A percentile compares a stretch with the other conserved stretches of the same genome.
Conservation (phyloP, 1,284 basidiomycete species). For the Heterobasidion parviporum region DNA sequence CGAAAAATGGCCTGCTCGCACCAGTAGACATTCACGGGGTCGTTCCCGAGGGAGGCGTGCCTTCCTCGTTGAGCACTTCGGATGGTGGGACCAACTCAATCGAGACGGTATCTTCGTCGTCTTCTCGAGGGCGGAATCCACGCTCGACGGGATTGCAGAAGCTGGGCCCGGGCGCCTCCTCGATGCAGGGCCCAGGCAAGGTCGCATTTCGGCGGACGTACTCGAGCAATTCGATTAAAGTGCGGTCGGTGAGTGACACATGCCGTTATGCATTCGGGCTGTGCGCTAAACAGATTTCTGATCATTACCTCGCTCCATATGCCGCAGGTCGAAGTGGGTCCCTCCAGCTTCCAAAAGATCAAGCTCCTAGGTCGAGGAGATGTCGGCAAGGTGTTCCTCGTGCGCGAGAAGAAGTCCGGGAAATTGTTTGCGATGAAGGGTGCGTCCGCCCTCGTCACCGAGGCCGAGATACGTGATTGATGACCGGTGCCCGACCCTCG, state of each 20-base stretch:
- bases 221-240: constrained; percentile 96
- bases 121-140: constrained; percentile 42
- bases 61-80: constrained; percentile 36
- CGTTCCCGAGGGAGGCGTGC: constrained; percentile 10
- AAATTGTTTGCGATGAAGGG: constrained; percentile 97
- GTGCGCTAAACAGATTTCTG: constrained; percentile 3
- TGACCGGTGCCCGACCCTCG: not conserved
- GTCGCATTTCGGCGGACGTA: constrained; percentile 88
- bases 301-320: constrained; percentile 7
- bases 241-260: constrained; percentile 58
- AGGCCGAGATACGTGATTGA: not conserved
- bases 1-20: constrained; percentile 73
- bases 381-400: constrained; percentile 93
- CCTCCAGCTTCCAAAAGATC: constrained; percentile 88
- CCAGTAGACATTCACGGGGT: constrained; percentile 39
- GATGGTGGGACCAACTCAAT: constrained; percentile 60
- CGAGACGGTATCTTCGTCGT: constrained; percentile 66
- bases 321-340: constrained; percentile 78
- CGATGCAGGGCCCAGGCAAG: constrained; percentile 45
- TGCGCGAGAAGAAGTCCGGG: constrained; percentile 89
- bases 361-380: constrained; percentile 95
- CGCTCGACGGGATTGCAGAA: constrained; percentile 27
- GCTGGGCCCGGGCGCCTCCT: constrained; percentile 14
- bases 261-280: not conserved
- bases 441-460: constrained; percentile 25